phyloP scores from a whole-genome alignment of 2,329 filamentous ascomycete genomes.

The Diaporthe sp. region DNA sequence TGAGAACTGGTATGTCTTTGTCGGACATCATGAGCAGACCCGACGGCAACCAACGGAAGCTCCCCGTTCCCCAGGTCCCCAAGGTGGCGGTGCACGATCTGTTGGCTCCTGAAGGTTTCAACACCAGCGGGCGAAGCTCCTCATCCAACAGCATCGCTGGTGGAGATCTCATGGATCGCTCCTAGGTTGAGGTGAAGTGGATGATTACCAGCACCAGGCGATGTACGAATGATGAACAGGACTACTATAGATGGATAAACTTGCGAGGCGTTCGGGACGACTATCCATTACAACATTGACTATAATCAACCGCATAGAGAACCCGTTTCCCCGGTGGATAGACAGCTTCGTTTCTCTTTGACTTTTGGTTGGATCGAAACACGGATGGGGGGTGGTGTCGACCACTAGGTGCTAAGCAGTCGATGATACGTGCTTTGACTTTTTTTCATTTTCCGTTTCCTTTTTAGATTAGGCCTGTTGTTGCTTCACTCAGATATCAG shows the following conservation, averaged over 20 bases:
- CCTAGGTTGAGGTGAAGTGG: constrained; percentile 32
- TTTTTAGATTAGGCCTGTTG: constrained; percentile 22
- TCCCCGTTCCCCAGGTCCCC: constrained; percentile 91
- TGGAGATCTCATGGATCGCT: constrained; percentile 74
- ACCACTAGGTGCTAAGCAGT: background rate
- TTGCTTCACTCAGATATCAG: constrained; percentile 9
- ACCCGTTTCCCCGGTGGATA: constrained; percentile 35
- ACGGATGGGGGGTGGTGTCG: constrained; percentile 10
- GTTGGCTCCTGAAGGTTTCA: constrained; percentile 76
- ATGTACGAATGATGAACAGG: constrained; percentile 42
- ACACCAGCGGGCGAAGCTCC: constrained; percentile 82
- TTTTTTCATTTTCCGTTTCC: background rate
- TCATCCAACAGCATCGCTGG: constrained; percentile 83
- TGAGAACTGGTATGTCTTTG: constrained; percentile 81
- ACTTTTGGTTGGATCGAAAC: constrained; percentile 14
- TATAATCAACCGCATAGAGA: constrained; percentile 36
- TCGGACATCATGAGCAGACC: constrained; percentile 93
- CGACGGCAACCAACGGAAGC: constrained; percentile 89
- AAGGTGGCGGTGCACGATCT: constrained; percentile 92
- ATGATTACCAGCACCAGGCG: constrained; percentile 28
- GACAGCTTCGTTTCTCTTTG: constrained; percentile 25
- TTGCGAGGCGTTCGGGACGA: constrained; percentile 43
- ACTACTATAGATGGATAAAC: constrained; percentile 42
- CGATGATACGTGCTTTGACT: constrained; percentile 14
- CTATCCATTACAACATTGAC: constrained; percentile 37